phyloP scores from a whole-genome alignment of 768 basidiomycete genomes.

The Podaxis rugospora region DNA sequence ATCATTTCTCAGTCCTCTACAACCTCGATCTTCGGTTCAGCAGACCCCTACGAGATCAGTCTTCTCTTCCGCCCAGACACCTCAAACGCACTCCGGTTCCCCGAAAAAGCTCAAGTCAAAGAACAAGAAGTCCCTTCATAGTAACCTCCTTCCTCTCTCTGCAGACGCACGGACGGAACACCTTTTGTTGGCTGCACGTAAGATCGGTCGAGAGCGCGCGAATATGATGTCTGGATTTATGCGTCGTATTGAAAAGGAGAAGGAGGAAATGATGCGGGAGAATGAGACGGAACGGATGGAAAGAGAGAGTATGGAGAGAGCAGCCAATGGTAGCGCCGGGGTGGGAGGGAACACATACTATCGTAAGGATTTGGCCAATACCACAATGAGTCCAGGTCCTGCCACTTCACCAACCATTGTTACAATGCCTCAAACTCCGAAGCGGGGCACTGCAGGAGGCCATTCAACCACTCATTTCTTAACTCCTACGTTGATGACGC shows the following conservation, averaged over 20 bases:
- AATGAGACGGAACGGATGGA: slow-evolving; percentile 27
- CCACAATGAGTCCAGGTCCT: slow-evolving; percentile 13
- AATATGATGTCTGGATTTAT: slow-evolving; percentile 50
- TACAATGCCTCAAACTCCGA: slow-evolving; percentile 18
- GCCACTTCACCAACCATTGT: slow-evolving; percentile 10
- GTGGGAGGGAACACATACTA: slow-evolving; percentile 16
- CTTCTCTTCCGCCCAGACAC: slow-evolving; percentile 14
- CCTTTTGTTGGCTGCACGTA: slow-evolving; percentile 67
- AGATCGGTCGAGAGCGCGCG: slow-evolving; percentile 58
- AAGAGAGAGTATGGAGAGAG: slow-evolving; percentile 23
- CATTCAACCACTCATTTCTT: slow-evolving; percentile 4
- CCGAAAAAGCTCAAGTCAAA: slow-evolving; percentile 13
- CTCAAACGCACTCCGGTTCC: slow-evolving; percentile 10
- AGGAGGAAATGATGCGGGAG: slow-evolving; percentile 27
- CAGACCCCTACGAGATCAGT: slow-evolving; percentile 5
- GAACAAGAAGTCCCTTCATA: slow-evolving; percentile 11
- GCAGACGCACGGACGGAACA: slow-evolving; percentile 72
- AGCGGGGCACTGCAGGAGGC: slow-evolving; percentile 10
- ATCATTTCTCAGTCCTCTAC: slow-evolving; percentile 1
- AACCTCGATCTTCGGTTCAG: background rate
- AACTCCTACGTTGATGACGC: slow-evolving; percentile 7
- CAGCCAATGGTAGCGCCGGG: slow-evolving; percentile 21
- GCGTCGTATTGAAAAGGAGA: slow-evolving; percentile 32
- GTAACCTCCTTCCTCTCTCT: slow-evolving; percentile 25
- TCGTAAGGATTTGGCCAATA: slow-evolving; percentile 13